Evolutionary conservation across 192 early-diverging fungal species (phyloP), one percentile per base, ranked within the genome.

Genomic region (Coemansia sp.): DNA sequence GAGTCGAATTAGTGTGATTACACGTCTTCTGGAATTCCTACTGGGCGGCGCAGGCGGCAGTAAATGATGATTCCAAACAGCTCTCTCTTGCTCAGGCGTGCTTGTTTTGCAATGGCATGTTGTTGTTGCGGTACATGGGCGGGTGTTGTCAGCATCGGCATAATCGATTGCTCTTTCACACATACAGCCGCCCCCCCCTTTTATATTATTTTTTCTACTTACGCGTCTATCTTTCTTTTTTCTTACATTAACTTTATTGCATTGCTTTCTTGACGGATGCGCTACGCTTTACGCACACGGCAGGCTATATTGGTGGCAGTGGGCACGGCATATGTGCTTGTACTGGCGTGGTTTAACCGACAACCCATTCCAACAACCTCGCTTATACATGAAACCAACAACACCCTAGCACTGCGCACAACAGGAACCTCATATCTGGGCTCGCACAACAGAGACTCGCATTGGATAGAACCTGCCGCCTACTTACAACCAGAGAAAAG

Each of bases 291-390:
- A 44, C 64, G 70, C 24, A 66, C 70, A 29, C 70, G 70, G 45
- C 70, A 73, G 53, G 55, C 44, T 14, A 20, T 66, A 59, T 51
- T 73, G 40, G 53, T 73, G 20, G 63, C 51, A n/a, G 70, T 73
- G 1, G 70, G 70, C n/a, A 28, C 55, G 9, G 55, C 46, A 2
- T 73, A 73, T 17, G 59, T 67, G 46, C 54, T 73, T 34, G 58
- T 66, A n/a, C 54, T 73, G 10, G 70, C 70, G 3, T 73, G 70
- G 70, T 61, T 73, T 43, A 73, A 73, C 41, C 50, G 70, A 17
- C 70, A 73, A 45, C 70, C 70, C 9, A 73, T 73, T 58, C 70
- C 70, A n/a, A 67, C 63, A 3, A 60, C 70, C 11, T 38, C 57
- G 33, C 59, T 73, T 48, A 50, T 73, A 9, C 70, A 73, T 38